Conservation (phyloP, 192 early-diverging fungal genomes). For the Coemansia sp. region DNA sequence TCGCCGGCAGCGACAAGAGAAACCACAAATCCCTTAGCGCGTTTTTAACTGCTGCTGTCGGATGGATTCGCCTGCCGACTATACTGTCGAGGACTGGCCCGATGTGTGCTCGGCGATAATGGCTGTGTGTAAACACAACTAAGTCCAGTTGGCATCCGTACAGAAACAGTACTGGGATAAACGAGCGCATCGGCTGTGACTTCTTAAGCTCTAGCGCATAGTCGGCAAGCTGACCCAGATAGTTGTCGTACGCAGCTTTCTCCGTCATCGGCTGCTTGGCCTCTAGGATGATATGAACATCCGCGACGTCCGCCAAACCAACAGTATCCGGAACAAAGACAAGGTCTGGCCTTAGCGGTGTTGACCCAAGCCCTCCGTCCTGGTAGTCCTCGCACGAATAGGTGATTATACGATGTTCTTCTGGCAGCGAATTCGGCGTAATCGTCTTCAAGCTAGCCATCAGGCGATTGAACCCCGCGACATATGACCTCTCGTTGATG, state of each 20-base stretch:
- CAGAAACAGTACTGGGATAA: slow-evolving; percentile 10
- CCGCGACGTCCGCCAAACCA: background rate
- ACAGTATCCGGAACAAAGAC: no score
- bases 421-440: no score
- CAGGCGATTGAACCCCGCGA: background rate
- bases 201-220: slow-evolving; percentile 5
- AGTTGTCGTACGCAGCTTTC: background rate
- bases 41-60: background rate
- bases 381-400: no score
- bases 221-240: slow-evolving; percentile 30
- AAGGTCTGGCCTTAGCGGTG: no score
- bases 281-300: background rate
- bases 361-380: no score
- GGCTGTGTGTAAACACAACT: slow-evolving; percentile 20
- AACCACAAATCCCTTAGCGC: background rate
- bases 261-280: background rate
- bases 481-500: background rate
- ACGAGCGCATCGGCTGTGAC: slow-evolving; percentile 5
- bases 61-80: background rate
- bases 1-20: background rate
- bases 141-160: slow-evolving; percentile 9
- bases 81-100: slow-evolving; percentile 10
- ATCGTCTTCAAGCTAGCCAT: no score
- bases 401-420: no score
- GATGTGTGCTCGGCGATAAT: background rate